These are phyloP conservation scores for Dryas alaskensis DNA, from an alignment of 306 rosid genomes.

Conservation along the genomic window DNA sequence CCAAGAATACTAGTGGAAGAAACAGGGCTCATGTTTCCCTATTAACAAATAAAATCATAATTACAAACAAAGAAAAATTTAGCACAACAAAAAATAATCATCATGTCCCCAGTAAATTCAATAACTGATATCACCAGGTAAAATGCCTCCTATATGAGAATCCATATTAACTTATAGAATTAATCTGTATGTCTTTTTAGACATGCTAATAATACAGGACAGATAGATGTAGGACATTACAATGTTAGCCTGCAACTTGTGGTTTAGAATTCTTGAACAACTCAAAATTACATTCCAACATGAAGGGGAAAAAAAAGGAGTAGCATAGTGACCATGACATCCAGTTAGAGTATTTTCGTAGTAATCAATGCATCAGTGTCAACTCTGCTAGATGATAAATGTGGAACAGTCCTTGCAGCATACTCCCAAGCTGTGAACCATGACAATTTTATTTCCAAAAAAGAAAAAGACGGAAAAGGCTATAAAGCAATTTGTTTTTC, in stretches of 20 bases:
- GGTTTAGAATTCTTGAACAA: not conserved
- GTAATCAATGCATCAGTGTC: not conserved
- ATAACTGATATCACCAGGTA: not conserved
- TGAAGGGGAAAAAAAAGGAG: not conserved
- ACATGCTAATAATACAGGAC: not conserved
- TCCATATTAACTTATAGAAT: not conserved
- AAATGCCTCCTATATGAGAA: not conserved
- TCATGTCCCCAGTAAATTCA: not conserved
- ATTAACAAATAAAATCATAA: slow-evolving; percentile 20
- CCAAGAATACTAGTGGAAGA: slow-evolving; percentile 55
- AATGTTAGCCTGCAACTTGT: not conserved
- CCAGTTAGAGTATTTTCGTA: not conserved
- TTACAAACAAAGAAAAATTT: slow-evolving; percentile 13
- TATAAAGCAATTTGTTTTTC: not conserved
- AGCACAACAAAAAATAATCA: not conserved
- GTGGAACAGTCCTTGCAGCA: not conserved
- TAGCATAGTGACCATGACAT: not conserved
- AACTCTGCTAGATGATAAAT: not conserved
- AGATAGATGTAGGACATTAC: not conserved
- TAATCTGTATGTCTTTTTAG: not conserved
- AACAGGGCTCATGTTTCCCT: slow-evolving; percentile 65
- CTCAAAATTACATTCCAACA: not conserved
- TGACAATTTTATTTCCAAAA: not conserved
- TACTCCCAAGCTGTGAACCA: not conserved
- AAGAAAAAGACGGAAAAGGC: not conserved